Evolutionary conservation across 306 rosid genomes (phyloP).

Genomic region (Medicago ruthenica): DNA sequence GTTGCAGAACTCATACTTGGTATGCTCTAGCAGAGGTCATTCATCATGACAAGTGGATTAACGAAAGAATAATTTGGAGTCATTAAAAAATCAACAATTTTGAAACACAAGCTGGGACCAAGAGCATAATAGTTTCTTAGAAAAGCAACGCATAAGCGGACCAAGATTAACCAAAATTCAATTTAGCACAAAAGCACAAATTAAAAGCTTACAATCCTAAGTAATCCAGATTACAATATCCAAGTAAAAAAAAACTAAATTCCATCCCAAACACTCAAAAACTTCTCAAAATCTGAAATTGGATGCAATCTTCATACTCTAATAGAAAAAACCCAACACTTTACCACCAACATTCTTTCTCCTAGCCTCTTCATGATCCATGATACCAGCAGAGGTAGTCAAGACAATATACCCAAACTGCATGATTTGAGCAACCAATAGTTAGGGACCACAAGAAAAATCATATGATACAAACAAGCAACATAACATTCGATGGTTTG

Average conservation of each 20-base stretch:
- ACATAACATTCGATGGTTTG: background rate
- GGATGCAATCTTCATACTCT: slow-evolving; percentile 8
- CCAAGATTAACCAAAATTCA: background rate
- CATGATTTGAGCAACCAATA: slow-evolving; percentile 18
- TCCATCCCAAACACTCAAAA: background rate
- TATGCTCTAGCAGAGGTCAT: too few species aligned
- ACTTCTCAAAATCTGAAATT: slow-evolving; percentile 11
- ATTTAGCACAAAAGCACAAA: background rate
- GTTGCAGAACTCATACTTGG: background rate
- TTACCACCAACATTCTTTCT: slow-evolving; percentile 53
- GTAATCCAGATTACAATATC: background rate
- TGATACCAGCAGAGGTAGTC: slow-evolving; percentile 54
- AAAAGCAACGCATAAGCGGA: background rate
- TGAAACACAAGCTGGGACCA: background rate
- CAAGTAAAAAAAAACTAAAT: slow-evolving; percentile 19
- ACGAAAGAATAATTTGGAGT: background rate
- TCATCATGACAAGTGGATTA: background rate
- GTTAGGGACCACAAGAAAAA: background rate
- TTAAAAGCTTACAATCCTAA: background rate
- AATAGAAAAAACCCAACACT: slow-evolving; percentile 51
- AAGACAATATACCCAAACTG: slow-evolving; percentile 52
- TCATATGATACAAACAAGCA: background rate
- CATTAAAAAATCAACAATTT: background rate
- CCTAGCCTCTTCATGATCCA: slow-evolving; percentile 55
- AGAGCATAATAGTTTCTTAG: background rate